Base-by-base conservation (phyloP, 345 rosid genomes). In the Conringia planisiliqua region DNA sequence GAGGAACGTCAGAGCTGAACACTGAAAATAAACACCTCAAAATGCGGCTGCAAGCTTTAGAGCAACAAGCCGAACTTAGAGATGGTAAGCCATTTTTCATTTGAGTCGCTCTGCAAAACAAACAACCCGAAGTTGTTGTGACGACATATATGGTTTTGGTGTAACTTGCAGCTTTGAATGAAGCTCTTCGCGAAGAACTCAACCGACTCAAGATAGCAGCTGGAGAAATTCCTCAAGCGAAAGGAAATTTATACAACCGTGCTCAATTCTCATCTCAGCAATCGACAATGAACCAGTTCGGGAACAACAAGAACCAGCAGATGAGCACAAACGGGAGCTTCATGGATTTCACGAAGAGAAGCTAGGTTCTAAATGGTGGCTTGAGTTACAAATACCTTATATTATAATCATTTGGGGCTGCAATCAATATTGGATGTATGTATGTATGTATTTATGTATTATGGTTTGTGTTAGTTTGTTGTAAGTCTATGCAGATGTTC, bases 181-280 rank as follows among this genome's bases (percentile, higher is more conserved):
- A 94, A 72, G 82, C 87, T 6, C 71, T 91, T 75, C 85, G 85
- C 71, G 97, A 87, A 32, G 98, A 94, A 84, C 96, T 91, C 68
- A 90, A 88, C 74, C 86, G 98, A 79, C 96, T 94, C 52, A 94
- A 87, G 80, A 85, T 87, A 71, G 85, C 90, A 14, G 87, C 97
- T 0, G 85, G 90, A 29, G 95, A 91, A 79, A 72, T 84, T 51
- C 87, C 92, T 36, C 79, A 83, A 12, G 85, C 76, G 38, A 87
- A 86, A 52, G 89, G 91, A 54, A 86, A 79, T 55, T 86, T 89
- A 48, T 91, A 77, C 68, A 79, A 73, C 62, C 80, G 84, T 47
- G 71, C 70, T 39, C 73, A 86, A 47, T 88, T 70, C 79, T 68
- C 85, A 4, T 16, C 84, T 54, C 84, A 75, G 71, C 96, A 85